Conservation (phyloP, 116 monocot genomes). For the Thalassia testudinum region DNA sequence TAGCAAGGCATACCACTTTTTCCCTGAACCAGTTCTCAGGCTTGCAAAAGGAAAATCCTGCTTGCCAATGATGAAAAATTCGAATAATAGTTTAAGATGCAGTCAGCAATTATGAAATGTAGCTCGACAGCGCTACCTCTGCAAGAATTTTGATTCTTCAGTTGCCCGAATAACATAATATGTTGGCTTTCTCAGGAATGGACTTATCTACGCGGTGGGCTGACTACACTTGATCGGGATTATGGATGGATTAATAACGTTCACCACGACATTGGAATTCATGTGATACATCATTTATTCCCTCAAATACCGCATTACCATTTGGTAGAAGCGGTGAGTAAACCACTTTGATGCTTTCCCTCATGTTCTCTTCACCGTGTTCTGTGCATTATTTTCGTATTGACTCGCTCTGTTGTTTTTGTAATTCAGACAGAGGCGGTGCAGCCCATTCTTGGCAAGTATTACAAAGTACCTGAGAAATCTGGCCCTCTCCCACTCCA, state of each 20-base stretch:
- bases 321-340: conserved; percentile 72
- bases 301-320: conserved; percentile 89
- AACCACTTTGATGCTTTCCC: conserved; percentile 24
- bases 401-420: conserved; percentile 1
- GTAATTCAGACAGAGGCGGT: conserved; percentile 54
- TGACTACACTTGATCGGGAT: conserved; percentile 81
- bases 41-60: too few species aligned
- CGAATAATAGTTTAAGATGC: too few species aligned
- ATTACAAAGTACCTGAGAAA: conserved; percentile 69
- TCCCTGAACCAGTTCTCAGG: too few species aligned
- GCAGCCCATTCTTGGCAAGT: conserved; percentile 68
- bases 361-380: neutral
- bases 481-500: conserved; percentile 65
- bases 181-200: conserved; percentile 36
- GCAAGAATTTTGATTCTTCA: neutral
- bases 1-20: too few species aligned
- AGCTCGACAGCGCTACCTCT: too few species aligned
- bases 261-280: conserved; percentile 90
- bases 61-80: too few species aligned
- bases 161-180: neutral
- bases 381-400: neutral
- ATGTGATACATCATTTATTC: conserved; percentile 89
- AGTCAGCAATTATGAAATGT: too few species aligned
- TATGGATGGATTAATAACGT: conserved; percentile 90
- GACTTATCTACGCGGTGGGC: conserved; percentile 70